A percentile compares a stretch with the other conserved stretches of the same genome.
These are phyloP conservation scores for Bonnemaisonia californica DNA, from an alignment of 31 red algal genomes.

Conservation along the genomic window DNA sequence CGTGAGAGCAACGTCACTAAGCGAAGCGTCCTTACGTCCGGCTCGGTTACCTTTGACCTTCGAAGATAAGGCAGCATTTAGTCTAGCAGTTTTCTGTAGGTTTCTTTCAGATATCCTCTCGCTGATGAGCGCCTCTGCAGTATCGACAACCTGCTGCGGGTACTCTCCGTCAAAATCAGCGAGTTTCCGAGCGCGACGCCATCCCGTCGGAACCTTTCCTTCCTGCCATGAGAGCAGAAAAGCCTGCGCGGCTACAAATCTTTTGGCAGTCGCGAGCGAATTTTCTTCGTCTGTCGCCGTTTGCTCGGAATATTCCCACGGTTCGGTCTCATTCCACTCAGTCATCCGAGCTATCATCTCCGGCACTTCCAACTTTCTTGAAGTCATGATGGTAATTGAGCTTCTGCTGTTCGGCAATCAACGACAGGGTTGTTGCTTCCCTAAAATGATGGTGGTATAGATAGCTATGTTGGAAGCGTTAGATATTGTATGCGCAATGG, in stretches of 20 bases:
- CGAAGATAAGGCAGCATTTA: conserved; percentile 47
- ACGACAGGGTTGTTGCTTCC: background rate
- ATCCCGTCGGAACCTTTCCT: conserved; percentile 74
- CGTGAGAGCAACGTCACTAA: background rate
- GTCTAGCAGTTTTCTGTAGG: conserved; percentile 42
- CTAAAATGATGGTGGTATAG: no score
- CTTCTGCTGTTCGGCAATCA: background rate
- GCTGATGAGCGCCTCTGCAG: conserved; percentile 49
- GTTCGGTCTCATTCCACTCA: conserved; percentile 70
- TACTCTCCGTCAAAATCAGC: conserved; percentile 69
- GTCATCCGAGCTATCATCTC: conserved; percentile 80
- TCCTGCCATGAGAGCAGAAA: conserved; percentile 81
- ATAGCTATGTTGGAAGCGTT: no score
- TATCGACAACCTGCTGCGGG: conserved; percentile 51
- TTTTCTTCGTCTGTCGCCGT: conserved; percentile 26
- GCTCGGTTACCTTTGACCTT: conserved; percentile 1
- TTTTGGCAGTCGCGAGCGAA: conserved; percentile 58
- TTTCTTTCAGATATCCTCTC: conserved; percentile 54
- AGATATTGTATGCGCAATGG: no score
- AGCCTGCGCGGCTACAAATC: conserved; percentile 71
- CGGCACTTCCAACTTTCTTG: conserved; percentile 30
- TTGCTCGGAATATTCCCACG: conserved; percentile 60
- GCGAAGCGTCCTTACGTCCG: background rate
- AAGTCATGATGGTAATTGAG: conserved; percentile 22
- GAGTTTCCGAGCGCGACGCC: conserved; percentile 56